These are phyloP conservation scores for Debaryomyces castellii DNA, from an alignment of 805 yeast genomes.

Conservation along the genomic window DNA sequence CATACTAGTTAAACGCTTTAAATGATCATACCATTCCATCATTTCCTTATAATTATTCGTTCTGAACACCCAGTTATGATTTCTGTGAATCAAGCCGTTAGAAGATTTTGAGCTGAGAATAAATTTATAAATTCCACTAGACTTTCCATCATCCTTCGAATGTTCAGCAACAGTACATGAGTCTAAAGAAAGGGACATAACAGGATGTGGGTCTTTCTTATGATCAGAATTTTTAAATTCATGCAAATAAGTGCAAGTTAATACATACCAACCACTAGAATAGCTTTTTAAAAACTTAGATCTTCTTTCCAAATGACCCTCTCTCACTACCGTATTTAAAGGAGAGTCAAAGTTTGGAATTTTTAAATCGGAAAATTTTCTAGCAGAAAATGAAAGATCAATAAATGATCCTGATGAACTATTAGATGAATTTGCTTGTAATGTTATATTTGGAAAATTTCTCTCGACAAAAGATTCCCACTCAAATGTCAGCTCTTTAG, in stretches of 20 bases:
- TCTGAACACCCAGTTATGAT: slow-evolving; percentile 94
- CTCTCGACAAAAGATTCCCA: slow-evolving; percentile 82
- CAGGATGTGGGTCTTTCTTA: slow-evolving; percentile 76
- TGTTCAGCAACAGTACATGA: slow-evolving; percentile 84
- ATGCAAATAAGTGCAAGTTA: slow-evolving; percentile 85
- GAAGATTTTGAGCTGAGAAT: slow-evolving; percentile 70
- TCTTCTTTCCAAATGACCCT: slow-evolving; percentile 84
- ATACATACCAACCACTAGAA: slow-evolving; percentile 84
- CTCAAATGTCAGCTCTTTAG: slow-evolving; percentile 78
- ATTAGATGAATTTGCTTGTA: slow-evolving; percentile 22
- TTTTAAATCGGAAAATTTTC: slow-evolving; percentile 47
- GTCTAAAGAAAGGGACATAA: slow-evolving; percentile 76
- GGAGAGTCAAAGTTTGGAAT: slow-evolving; percentile 73
- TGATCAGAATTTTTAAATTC: slow-evolving; percentile 86
- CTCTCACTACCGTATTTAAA: slow-evolving; percentile 59
- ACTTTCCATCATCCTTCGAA: slow-evolving; percentile 64
- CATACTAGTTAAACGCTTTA: slow-evolving; percentile 64
- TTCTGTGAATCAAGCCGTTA: slow-evolving; percentile 70
- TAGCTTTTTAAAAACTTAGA: slow-evolving; percentile 92
- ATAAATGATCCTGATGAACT: slow-evolving; percentile 37
- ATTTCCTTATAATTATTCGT: slow-evolving; percentile 78
- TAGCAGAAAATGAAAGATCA: slow-evolving; percentile 37
- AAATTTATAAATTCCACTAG: slow-evolving; percentile 66
- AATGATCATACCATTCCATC: slow-evolving; percentile 83
- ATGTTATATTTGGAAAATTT: slow-evolving; percentile 45